phyloP scores from a whole-genome alignment of 2,329 filamentous ascomycete species.

The Boeremia exigua region DNA sequence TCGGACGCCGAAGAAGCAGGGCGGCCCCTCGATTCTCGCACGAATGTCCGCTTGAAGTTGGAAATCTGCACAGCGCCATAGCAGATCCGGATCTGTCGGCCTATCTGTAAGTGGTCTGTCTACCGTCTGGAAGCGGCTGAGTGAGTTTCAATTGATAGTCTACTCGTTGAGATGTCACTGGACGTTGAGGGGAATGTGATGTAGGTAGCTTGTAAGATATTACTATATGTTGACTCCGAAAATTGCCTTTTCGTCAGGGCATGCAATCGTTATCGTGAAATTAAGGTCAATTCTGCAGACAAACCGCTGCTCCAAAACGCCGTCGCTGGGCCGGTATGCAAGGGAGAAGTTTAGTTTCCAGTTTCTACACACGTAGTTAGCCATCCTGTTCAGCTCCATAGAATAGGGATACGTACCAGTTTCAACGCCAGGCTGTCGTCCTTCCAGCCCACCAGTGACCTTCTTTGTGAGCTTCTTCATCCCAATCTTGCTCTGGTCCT shows the following conservation, averaged over 20 bases:
- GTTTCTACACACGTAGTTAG: conserved; percentile 32
- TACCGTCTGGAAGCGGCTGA: not conserved
- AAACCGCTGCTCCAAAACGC: conserved; percentile 2
- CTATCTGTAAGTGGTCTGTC: not conserved
- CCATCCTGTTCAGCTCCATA: not conserved
- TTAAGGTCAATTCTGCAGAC: not conserved
- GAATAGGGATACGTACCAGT: conserved; percentile 56
- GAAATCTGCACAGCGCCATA: too few species aligned
- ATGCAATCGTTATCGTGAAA: conserved; percentile 5
- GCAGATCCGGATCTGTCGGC: too few species aligned
- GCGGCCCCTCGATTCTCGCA: not conserved
- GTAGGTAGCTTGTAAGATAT: not conserved
- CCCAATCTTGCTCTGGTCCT: conserved; percentile 83
- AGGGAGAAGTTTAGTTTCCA: conserved; percentile 19
- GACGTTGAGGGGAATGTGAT: not conserved
- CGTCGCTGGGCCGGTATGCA: conserved; percentile 6
- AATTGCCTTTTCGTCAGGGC: not conserved
- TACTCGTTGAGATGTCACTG: too few species aligned
- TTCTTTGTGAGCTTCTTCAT: conserved; percentile 77
- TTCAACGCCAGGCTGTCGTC: conserved; percentile 86
- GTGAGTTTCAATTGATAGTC: not conserved
- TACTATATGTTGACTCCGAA: not conserved
- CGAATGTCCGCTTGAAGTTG: not conserved
- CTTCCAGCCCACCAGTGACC: conserved; percentile 72
- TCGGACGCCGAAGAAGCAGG: not conserved